These are phyloP conservation scores for Coniochaeta ligniaria DNA, from an alignment of 2,329 filamentous ascomycete species.

Conservation along the genomic window DNA sequence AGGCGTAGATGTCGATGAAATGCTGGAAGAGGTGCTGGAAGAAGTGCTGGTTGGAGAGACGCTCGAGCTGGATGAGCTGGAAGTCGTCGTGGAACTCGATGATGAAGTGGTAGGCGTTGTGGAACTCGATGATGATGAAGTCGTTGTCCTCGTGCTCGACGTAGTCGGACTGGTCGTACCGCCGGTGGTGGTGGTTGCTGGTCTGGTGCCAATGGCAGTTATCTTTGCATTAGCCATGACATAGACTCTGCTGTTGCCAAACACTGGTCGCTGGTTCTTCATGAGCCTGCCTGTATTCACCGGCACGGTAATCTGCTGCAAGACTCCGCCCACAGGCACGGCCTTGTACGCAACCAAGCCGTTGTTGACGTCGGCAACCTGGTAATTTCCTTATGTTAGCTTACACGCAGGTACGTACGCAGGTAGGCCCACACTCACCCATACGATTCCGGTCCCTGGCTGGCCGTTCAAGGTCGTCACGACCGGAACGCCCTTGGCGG, in stretches of 20 bases:
- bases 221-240: conserved; percentile 4
- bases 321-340: conserved; percentile 25
- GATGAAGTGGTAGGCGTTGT: not conserved
- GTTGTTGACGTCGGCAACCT: conserved; percentile 24
- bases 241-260: conserved; percentile 26
- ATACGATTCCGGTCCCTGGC: conserved; percentile 24
- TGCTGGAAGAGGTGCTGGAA: not conserved
- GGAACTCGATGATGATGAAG: not conserved
- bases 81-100: not conserved
- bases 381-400: too few species aligned
- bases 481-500: conserved; percentile 26
- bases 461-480: conserved; percentile 25
- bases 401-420: too few species aligned
- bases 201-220: not conserved
- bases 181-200: not conserved
- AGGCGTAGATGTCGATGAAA: not conserved
- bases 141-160: not conserved
- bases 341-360: conserved; percentile 29
- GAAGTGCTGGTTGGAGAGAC: not conserved
- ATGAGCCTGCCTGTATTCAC: conserved; percentile 24
- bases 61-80: not conserved
- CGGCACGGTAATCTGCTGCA: conserved; percentile 20
- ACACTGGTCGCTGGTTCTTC: conserved; percentile 29
- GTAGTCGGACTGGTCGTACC: not conserved
- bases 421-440: too few species aligned